Conservation (phyloP, 768 basidiomycete species). For the Botryobasidium botryosum region DNA sequence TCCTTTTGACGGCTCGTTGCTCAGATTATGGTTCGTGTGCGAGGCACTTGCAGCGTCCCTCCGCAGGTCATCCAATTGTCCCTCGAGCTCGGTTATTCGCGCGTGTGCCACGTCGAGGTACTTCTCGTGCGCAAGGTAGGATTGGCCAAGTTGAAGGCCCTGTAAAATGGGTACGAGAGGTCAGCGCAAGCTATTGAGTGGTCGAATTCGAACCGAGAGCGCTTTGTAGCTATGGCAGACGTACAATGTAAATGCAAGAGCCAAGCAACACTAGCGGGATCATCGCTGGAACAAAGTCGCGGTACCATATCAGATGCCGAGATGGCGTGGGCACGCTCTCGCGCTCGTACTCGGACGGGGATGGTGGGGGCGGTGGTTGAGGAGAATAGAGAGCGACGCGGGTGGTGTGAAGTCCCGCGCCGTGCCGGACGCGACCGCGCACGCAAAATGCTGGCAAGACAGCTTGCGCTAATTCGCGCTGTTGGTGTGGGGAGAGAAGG, state of each 20-base stretch:
- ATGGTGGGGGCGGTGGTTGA: no score
- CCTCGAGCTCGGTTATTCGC: slow-evolving; percentile 39
- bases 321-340: no score
- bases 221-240: slow-evolving; percentile 11
- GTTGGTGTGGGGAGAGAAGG: no score
- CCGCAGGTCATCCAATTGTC: slow-evolving; percentile 27
- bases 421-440: no score
- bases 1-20: no score
- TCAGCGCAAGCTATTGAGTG: slow-evolving; percentile 1
- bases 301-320: slow-evolving; percentile 50
- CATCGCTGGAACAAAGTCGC: slow-evolving; percentile 56
- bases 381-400: no score
- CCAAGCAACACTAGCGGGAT: slow-evolving; percentile 62
- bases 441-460: no score
- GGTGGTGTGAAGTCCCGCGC: no score
- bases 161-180: slow-evolving; percentile 17
- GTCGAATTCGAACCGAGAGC: background rate
- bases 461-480: no score
- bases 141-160: slow-evolving; percentile 50
- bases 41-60: background rate
- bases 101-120: slow-evolving; percentile 43
- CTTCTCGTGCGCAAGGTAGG: slow-evolving; percentile 51
- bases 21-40: no score
- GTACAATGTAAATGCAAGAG: slow-evolving; percentile 60
- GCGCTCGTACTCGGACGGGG: no score